phyloP scores from a whole-genome alignment of 805 yeast species.

The Nakazawaea holstii region DNA sequence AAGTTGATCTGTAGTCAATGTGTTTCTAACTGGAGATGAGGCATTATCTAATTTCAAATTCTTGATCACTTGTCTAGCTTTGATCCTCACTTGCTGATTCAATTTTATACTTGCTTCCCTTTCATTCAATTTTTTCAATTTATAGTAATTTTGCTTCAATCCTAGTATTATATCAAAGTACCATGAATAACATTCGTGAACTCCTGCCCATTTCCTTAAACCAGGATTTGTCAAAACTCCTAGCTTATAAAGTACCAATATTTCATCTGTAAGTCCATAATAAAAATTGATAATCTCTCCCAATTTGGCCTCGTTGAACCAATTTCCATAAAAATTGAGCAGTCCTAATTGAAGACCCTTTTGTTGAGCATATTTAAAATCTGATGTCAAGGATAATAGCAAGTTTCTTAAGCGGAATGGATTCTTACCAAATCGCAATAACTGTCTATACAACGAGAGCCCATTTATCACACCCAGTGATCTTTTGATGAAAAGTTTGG shows the following conservation, averaged over 20 bases:
- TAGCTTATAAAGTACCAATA: constrained; percentile 49
- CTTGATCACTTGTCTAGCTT: constrained; percentile 40
- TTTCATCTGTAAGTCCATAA: constrained; percentile 63
- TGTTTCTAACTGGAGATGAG: constrained; percentile 12
- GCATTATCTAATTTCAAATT: constrained; percentile 23
- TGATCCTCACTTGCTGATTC: constrained; percentile 55
- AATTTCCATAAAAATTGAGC: constrained; percentile 20
- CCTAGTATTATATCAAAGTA: constrained; percentile 57
- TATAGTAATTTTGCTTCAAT: constrained; percentile 43
- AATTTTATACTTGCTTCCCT: constrained; percentile 50
- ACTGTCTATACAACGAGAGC: constrained; percentile 56
- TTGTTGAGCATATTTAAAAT: not conserved
- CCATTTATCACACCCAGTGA: constrained; percentile 40
- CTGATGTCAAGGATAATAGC: constrained; percentile 2
- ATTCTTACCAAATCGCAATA: constrained; percentile 64
- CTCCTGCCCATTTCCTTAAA: constrained; percentile 33
- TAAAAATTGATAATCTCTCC: constrained; percentile 52
- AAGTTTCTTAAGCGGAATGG: constrained; percentile 50
- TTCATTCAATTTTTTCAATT: constrained; percentile 35
- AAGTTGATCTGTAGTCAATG: constrained; percentile 13
- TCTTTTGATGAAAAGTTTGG: constrained; percentile 34
- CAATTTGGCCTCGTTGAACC: constrained; percentile 40
- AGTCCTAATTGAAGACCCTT: constrained; percentile 15
- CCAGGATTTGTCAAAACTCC: constrained; percentile 36
- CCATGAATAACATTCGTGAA: constrained; percentile 68